Evolutionary conservation across 352 stramenopile species (phyloP).

Genomic region (Albugo laibachii): DNA sequence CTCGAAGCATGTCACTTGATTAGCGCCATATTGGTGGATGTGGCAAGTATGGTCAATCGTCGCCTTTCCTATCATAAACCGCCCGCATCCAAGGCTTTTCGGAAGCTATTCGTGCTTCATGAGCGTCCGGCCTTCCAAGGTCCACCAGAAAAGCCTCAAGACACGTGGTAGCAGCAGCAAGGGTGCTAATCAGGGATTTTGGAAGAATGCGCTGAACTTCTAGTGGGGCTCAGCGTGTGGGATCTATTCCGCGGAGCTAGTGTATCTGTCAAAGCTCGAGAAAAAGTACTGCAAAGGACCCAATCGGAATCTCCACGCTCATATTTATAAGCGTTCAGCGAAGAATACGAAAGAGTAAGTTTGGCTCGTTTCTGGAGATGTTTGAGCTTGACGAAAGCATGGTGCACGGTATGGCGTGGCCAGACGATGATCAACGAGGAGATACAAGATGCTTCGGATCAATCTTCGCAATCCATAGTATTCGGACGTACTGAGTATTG

Average conservation of each 20-base stretch:
- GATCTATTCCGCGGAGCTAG: slow-evolving; percentile 85
- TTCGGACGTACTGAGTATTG: slow-evolving; percentile 70
- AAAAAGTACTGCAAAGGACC: slow-evolving; percentile 87
- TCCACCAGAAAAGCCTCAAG: slow-evolving; percentile 95
- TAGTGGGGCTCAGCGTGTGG: slow-evolving; percentile 87
- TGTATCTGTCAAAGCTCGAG: slow-evolving; percentile 62
- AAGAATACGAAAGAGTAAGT: slow-evolving; percentile 92
- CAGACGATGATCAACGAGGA: slow-evolving; percentile 99
- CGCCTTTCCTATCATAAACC: slow-evolving; percentile 59
- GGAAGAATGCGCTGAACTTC: slow-evolving; percentile 80
- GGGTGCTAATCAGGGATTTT: slow-evolving; percentile 90
- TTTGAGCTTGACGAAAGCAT: slow-evolving; percentile 94
- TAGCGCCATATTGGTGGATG: slow-evolving; percentile 96
- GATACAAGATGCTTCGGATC: slow-evolving; percentile 93
- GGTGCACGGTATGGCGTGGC: slow-evolving; percentile 93
- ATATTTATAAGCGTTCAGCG: slow-evolving; percentile 92
- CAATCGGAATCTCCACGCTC: slow-evolving; percentile 92
- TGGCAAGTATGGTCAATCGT: slow-evolving; percentile 92
- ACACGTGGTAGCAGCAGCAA: slow-evolving; percentile 91
- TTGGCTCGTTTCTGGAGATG: slow-evolving; percentile 91
- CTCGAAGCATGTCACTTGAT: slow-evolving; percentile 96
- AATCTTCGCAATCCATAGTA: slow-evolving; percentile 93
- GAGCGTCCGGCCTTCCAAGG: slow-evolving; percentile 91
- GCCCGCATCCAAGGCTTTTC: slow-evolving; percentile 91
- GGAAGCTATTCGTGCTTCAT: slow-evolving; percentile 82